These are phyloP conservation scores for peach (Prunus persica) DNA, from an alignment of 306 rosid genomes.

Conservation along the genomic window DNA sequence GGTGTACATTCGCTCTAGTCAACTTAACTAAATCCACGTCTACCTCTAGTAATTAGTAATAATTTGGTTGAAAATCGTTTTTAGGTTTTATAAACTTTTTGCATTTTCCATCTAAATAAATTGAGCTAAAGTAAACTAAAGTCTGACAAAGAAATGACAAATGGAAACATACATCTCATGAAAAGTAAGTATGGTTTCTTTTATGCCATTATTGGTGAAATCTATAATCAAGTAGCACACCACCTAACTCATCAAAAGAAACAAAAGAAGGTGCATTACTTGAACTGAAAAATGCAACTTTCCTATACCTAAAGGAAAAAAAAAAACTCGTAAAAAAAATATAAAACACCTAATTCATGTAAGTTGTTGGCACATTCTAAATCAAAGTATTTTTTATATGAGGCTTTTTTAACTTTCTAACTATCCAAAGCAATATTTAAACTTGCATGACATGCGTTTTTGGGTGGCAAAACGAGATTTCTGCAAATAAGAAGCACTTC, in stretches of 20 bases:
- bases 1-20: rapidly evolving
- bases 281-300: background rate
- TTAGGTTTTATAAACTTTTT: too few relatives aligned
- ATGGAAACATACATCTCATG: background rate
- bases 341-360: too few relatives aligned
- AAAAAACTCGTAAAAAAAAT: background rate
- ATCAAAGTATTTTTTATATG: too few relatives aligned
- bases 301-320: background rate
- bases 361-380: background rate
- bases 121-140: background rate
- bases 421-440: too few relatives aligned
- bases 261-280: background rate
- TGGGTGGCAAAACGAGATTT: background rate
- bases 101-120: background rate
- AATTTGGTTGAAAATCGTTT: too few relatives aligned
- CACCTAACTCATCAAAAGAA: background rate
- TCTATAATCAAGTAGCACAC: background rate
- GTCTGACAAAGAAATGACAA: background rate
- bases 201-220: background rate
- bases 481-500: background rate
- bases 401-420: too few relatives aligned
- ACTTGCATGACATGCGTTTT: background rate
- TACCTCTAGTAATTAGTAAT: too few relatives aligned
- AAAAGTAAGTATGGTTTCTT: background rate
- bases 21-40: too few relatives aligned